Evolutionary conservation across 2,329 filamentous ascomycete genomes (phyloP).

Genomic region (Sporothrix protearum): DNA sequence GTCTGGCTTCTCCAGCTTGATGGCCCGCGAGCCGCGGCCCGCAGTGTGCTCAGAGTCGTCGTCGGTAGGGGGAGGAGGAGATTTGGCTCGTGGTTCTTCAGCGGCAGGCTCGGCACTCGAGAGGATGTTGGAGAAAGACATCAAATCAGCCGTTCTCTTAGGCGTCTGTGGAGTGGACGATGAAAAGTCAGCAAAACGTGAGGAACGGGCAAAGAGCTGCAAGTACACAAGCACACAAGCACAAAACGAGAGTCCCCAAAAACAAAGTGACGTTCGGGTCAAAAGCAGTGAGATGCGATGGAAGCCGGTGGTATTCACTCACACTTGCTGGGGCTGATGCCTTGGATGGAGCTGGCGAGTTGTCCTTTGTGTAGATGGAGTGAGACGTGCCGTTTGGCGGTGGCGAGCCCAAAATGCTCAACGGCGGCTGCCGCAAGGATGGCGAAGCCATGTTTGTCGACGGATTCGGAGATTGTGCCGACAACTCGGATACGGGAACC

Average conservation of each 20-base stretch:
- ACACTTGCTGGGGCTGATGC: conserved; percentile 40
- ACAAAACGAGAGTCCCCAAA: no score
- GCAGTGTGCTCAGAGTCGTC: conserved; percentile 24
- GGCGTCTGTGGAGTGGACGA: conserved; percentile 52
- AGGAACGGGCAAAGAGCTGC: no score
- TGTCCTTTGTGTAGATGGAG: conserved; percentile 39
- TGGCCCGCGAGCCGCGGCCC: conserved; percentile 18
- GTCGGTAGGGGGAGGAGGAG: conserved; percentile 35
- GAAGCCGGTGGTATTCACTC: conserved; percentile 30
- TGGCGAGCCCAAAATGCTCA: conserved; percentile 37
- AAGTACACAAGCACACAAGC: no score
- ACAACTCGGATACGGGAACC: conserved; percentile 35
- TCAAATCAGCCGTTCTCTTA: conserved; percentile 74
- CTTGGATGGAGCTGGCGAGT: conserved; percentile 43
- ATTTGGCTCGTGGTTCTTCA: conserved; percentile 49
- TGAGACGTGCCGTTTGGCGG: conserved; percentile 40
- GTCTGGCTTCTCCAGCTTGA: conserved; percentile 32
- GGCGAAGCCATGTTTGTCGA: conserved; percentile 48
- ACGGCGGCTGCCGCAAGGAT: conserved; percentile 43
- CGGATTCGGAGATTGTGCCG: conserved; percentile 42
- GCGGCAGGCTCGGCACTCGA: conserved; percentile 69
- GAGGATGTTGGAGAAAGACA: conserved; percentile 95
- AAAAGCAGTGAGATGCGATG: background rate
- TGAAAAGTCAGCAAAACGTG: background rate
- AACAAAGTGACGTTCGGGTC: no score